Evolutionary conservation across 192 early-diverging fungal species (phyloP).

Genomic region (Backusella luteola): DNA sequence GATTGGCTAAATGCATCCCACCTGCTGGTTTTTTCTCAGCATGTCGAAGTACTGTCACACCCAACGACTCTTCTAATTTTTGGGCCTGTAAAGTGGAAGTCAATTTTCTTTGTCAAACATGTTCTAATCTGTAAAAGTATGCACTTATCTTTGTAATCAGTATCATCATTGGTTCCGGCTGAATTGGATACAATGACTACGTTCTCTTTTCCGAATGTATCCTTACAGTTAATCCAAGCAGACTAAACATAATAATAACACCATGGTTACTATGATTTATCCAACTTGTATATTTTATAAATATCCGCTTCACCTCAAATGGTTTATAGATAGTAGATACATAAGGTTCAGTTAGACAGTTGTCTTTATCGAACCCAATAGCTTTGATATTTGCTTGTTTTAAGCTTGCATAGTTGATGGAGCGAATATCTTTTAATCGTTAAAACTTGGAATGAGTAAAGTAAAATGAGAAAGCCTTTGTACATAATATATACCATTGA

Average conservation of each 20-base stretch:
- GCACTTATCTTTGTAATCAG: constrained; percentile 40
- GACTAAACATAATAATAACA: constrained; percentile 23
- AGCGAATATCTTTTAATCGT: constrained; percentile 55
- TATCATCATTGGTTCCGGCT: constrained; percentile 81
- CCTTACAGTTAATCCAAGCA: constrained; percentile 66
- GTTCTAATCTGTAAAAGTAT: neutral
- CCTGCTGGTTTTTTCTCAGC: constrained; percentile 75
- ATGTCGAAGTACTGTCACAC: constrained; percentile 59
- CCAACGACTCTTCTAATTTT: constrained; percentile 44
- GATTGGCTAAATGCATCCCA: constrained; percentile 53
- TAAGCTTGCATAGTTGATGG: constrained; percentile 63
- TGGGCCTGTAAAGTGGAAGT: constrained; percentile 35
- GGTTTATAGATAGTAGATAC: constrained; percentile 61
- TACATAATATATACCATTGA: constrained; percentile 47
- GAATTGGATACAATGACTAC: constrained; percentile 90
- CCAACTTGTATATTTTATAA: neutral
- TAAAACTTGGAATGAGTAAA: neutral
- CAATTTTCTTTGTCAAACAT: neutral
- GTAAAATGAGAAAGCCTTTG: neutral
- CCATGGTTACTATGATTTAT: neutral
- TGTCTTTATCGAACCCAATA: constrained; percentile 97
- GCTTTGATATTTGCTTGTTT: constrained; percentile 52
- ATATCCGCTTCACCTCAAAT: constrained; percentile 51
- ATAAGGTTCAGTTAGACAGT: constrained; percentile 91
- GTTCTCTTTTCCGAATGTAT: constrained; percentile 57